These are phyloP conservation scores for Cynanchum wilfordii DNA, from an alignment of 257 asterid genomes.

Conservation along the genomic window DNA sequence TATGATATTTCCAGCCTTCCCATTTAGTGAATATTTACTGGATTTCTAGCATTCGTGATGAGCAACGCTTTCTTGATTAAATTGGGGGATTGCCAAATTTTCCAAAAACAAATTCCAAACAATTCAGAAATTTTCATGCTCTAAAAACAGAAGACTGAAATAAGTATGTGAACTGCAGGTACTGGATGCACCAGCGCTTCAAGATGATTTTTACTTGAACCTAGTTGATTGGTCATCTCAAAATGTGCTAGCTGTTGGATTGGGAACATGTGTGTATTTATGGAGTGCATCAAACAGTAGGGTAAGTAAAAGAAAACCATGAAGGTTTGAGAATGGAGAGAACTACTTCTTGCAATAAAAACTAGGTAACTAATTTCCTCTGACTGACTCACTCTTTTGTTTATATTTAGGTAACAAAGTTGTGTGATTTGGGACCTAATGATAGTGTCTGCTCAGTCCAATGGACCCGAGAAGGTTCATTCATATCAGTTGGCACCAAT, in stretches of 20 bases:
- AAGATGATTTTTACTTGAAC: slow-evolving; percentile 93
- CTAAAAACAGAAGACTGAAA: not conserved
- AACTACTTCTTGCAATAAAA: not conserved
- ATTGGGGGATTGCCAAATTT: not conserved
- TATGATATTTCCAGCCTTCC: slow-evolving; percentile 13
- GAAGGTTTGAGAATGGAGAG: not conserved
- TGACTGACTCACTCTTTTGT: not conserved
- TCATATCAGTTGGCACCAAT: slow-evolving; percentile 76
- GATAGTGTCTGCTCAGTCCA: slow-evolving; percentile 91
- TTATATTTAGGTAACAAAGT: slow-evolving; percentile 57
- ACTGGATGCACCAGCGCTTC: slow-evolving; percentile 94
- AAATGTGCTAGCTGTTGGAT: slow-evolving; percentile 97
- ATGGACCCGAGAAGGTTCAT: slow-evolving; percentile 95
- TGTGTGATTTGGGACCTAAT: slow-evolving; percentile 88
- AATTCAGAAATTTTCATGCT: no score
- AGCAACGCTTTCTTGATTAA: not conserved
- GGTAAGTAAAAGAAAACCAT: slow-evolving; percentile 40
- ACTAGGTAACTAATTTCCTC: not conserved
- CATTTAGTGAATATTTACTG: not conserved
- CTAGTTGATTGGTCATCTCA: slow-evolving; percentile 99
- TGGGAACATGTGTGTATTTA: slow-evolving; percentile 88
- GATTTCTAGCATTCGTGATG: not conserved
- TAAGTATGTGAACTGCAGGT: slow-evolving; percentile 61
- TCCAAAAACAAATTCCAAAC: no score
- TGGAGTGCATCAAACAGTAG: slow-evolving; percentile 95